Base-by-base conservation (phyloP, 2,329 filamentous ascomycete genomes). In the Monosporascus sp. region DNA sequence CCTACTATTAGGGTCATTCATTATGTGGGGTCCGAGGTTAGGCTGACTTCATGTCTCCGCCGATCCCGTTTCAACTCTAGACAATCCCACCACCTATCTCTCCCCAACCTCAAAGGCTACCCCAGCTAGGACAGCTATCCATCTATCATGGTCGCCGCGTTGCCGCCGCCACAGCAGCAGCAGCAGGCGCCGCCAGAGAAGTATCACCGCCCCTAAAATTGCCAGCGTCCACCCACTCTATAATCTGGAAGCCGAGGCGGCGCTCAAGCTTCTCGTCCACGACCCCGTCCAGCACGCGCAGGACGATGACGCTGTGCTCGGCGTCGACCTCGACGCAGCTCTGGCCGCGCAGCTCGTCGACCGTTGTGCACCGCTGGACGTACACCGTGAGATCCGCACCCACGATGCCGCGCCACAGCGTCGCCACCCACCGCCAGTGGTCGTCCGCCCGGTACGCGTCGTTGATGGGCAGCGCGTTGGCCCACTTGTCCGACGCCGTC, bases 401-500 rank as follows among this genome's bases (percentile, higher is more conserved):
- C 1, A 92, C 79, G 51, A 89, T 88, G 9, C 90, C 90, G 9
- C 92, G 85, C 93, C 93, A 97, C 22, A 97, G 80, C 44, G 89
- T 93, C 37, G 93, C 93, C 77, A 94, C 90, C 93, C 93, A 97
- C 70, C 95, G 89, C 91, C 93, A 97, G 72, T 97, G 93, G 63
- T 96, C 91, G n/a, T 88, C 80, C 0, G 89, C 85, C 17, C 84
- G 81, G 68, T 95, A 96, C 7, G 80, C 77, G 65, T 96, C 91
- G 18, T 79, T 75, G 60, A 95, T 90, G 1, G 88, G 87, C 44
- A 92, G 84, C 15, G 79, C 76, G 51, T 82, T 83, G 1, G 91
- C 88, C 67, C 87, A 93, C 48, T 78, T 76, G 67, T 97, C 89
- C 1, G 89, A 87, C 0, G 87, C 81, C 14, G 86, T 88, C 41